phyloP scores from a whole-genome alignment of 1,284 basidiomycete species.

The Ganoderma boninense region DNA sequence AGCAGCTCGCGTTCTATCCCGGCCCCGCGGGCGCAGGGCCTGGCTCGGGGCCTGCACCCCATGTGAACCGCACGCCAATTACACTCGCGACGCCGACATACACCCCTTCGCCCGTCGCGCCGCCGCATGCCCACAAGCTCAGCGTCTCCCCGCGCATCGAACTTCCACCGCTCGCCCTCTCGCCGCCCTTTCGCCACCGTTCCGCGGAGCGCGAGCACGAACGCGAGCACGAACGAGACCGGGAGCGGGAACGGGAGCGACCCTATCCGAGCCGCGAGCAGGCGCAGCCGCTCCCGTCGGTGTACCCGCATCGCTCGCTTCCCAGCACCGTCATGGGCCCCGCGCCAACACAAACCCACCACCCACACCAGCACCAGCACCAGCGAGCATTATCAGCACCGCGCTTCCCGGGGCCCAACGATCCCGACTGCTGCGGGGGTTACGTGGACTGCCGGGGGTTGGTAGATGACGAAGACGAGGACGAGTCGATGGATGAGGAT shows the following conservation, averaged over 20 bases:
- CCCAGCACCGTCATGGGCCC: conserved; percentile 29
- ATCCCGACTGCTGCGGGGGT: conserved; percentile 54
- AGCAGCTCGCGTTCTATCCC: conserved; percentile 41
- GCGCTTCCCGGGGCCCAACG: conserved; percentile 20
- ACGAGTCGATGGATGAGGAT: conserved; percentile 23
- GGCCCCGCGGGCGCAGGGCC: conserved; percentile 28
- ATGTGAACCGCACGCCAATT: conserved; percentile 48
- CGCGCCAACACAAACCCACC: conserved; percentile 8
- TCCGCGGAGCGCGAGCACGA: conserved; percentile 14
- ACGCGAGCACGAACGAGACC: conserved; percentile 16
- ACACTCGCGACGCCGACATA: conserved; percentile 38
- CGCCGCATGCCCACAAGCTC: conserved; percentile 37
- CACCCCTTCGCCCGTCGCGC: conserved; percentile 36
- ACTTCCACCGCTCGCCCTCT: conserved; percentile 35
- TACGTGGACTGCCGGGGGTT: conserved; percentile 57
- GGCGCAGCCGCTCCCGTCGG: conserved; percentile 21
- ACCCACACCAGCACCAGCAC: background rate
- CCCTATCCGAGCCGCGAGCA: conserved; percentile 17
- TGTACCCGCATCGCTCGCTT: conserved; percentile 32
- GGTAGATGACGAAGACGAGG: conserved; percentile 37
- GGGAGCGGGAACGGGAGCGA: conserved; percentile 15
- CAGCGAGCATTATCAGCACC: background rate
- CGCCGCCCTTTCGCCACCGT: conserved; percentile 14
- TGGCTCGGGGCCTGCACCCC: conserved; percentile 30
- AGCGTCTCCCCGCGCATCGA: conserved; percentile 38